Evolutionary conservation across 2,329 filamentous ascomycete genomes (phyloP).

Genomic region (Colletotrichum liaoningense): DNA sequence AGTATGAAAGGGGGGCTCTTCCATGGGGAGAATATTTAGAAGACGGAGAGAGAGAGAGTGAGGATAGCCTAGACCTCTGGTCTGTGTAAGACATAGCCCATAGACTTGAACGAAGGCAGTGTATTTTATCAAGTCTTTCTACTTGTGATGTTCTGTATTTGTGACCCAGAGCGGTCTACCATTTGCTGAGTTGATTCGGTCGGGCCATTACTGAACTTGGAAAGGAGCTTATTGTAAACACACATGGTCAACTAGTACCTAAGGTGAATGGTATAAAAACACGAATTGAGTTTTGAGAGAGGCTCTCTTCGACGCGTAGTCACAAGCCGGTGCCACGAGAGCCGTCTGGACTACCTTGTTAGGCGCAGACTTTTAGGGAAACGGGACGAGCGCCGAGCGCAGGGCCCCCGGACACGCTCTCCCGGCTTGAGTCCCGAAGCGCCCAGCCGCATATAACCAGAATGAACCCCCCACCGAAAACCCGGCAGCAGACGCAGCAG

Average conservation of each 20-base stretch:
- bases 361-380: no score
- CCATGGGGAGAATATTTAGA: constrained; percentile 37
- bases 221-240: no score
- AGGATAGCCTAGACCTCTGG: constrained; percentile 38
- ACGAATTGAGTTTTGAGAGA: neutral
- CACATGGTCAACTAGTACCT: no score
- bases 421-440: constrained; percentile 12
- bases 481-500: neutral
- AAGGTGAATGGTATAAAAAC: no score
- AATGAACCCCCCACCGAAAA: constrained; percentile 1
- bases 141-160: neutral
- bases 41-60: constrained; percentile 38
- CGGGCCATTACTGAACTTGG: no score
- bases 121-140: constrained; percentile 28
- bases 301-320: accelerated
- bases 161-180: neutral
- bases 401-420: neutral
- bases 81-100: constrained; percentile 50
- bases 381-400: constrained; percentile 5
- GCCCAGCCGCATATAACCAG: constrained; percentile 8
- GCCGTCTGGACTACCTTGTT: no score
- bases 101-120: constrained; percentile 41
- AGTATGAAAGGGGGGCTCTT: constrained; percentile 48
- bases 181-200: no score
- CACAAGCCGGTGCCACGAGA: neutral